phyloP scores from a whole-genome alignment of 139 green algal species.

The Coccomyxa sp. region DNA sequence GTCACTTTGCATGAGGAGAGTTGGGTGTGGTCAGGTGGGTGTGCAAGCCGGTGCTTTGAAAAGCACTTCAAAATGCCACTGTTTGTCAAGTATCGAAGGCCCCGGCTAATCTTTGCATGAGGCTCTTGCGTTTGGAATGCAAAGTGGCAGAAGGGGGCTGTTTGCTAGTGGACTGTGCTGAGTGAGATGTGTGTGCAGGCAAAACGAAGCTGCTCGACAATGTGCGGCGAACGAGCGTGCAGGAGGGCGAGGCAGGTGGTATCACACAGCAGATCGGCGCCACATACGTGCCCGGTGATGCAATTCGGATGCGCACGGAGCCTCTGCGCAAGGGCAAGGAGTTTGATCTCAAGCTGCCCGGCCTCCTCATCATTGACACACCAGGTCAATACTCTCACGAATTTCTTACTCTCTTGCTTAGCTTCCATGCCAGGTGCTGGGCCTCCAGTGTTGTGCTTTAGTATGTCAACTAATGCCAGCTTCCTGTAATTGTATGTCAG shows the following conservation, averaged over 20 bases:
- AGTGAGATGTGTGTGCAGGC: conserved; percentile 25
- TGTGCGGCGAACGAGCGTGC: conserved; percentile 94
- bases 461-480: not conserved
- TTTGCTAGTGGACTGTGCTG: not conserved
- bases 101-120: too few relatives aligned
- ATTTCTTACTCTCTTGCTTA: not conserved
- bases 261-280: conserved; percentile 99
- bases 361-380: conserved; percentile 98
- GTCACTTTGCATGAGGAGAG: too few relatives aligned
- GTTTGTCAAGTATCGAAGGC: too few relatives aligned
- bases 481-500: not conserved
- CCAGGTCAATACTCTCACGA: conserved; percentile 49
- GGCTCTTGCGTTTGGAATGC: too few relatives aligned
- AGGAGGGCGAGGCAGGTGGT: conserved; percentile 95
- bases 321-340: conserved; percentile 45
- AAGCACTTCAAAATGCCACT: not conserved
- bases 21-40: too few relatives aligned
- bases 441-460: too few relatives aligned
- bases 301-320: conserved; percentile 77
- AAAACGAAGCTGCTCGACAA: conserved; percentile 99
- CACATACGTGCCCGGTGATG: conserved; percentile 90
- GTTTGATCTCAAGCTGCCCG: conserved; percentile 83
- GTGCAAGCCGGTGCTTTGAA: not conserved
- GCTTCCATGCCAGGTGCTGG: too few relatives aligned
- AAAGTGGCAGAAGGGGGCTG: too few relatives aligned